Percentiles rank a stretch among this genome's conserved stretches.
Evolutionary conservation across 2,329 filamentous ascomycete genomes (phyloP).

Genomic region (Dothistroma septosporum): DNA sequence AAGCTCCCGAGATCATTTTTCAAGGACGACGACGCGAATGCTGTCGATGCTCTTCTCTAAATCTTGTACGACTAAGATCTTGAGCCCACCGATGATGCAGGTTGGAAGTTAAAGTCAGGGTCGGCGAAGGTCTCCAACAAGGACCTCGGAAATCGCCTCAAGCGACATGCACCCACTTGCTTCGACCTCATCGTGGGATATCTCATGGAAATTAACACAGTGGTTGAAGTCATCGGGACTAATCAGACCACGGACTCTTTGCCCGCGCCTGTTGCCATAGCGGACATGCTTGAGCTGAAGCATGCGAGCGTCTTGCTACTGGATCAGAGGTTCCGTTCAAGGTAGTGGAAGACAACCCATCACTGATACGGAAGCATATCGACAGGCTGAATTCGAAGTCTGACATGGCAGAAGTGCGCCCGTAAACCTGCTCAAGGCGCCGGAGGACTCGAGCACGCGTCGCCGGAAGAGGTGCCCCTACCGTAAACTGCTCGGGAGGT

Average conservation of each 20-base stretch:
- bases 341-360: neutral
- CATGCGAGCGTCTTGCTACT: neutral
- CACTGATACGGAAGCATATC: neutral
- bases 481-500: neutral
- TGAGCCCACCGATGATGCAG: neutral
- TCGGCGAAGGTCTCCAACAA: neutral
- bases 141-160: neutral
- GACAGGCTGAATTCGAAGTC: neutral
- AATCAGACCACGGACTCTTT: neutral
- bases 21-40: neutral
- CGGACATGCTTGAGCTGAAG: neutral
- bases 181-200: neutral
- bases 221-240: neutral
- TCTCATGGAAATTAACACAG: neutral
- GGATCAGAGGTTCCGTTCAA: neutral
- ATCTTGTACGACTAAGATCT: neutral
- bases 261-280: neutral
- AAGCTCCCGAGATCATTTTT: neutral
- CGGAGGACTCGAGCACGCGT: neutral
- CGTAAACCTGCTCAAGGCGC: neutral
- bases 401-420: neutral
- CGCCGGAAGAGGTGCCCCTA: neutral
- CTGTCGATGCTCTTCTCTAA: neutral
- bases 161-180: neutral
- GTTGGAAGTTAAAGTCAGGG: neutral